Evolutionary conservation across 192 early-diverging fungal species (phyloP).

Genomic region (Mortierella antarctica): DNA sequence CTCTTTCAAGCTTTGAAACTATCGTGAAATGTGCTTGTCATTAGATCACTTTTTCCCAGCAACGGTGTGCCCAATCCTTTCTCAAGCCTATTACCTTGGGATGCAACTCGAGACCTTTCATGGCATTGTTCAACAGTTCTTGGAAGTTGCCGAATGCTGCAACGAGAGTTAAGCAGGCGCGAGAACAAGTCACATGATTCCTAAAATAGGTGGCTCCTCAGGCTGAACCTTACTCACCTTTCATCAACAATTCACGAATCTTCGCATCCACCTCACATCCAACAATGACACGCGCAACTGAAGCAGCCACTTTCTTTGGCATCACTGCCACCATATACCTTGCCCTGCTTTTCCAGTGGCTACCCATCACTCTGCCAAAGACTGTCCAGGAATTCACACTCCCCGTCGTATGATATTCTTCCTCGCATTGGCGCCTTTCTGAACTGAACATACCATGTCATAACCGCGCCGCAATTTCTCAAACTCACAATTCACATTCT

Average conservation of each 20-base stretch:
- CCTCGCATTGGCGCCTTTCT: neutral
- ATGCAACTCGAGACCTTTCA: slow-evolving; percentile 24
- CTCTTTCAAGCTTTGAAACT: slow-evolving; percentile 30
- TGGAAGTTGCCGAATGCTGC: neutral
- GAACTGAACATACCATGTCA: neutral
- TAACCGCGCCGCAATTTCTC: neutral
- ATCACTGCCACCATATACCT: slow-evolving; percentile 58
- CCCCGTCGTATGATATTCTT: slow-evolving; percentile 58
- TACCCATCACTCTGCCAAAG: slow-evolving; percentile 58
- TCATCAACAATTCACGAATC: neutral
- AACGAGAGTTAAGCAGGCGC: too few species aligned
- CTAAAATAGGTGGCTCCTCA: neutral
- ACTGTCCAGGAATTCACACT: slow-evolving; percentile 62
- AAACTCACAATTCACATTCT: neutral
- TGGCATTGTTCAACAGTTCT: neutral
- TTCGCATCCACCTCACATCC: slow-evolving; percentile 4
- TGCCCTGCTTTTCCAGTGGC: slow-evolving; percentile 51
- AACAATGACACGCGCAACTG: slow-evolving; percentile 65
- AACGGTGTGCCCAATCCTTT: neutral
- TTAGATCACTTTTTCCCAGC: neutral
- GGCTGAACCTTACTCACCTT: neutral
- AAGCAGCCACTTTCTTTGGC: slow-evolving; percentile 56
- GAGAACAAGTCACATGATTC: slow-evolving; percentile 15
- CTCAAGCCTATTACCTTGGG: slow-evolving; percentile 10
- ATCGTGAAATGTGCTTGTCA: neutral